A percentile compares a stretch with the other conserved stretches of the same genome.
Evolutionary conservation across 306 rosid genomes (phyloP).

Genomic region (Hippophae rhamnoides): DNA sequence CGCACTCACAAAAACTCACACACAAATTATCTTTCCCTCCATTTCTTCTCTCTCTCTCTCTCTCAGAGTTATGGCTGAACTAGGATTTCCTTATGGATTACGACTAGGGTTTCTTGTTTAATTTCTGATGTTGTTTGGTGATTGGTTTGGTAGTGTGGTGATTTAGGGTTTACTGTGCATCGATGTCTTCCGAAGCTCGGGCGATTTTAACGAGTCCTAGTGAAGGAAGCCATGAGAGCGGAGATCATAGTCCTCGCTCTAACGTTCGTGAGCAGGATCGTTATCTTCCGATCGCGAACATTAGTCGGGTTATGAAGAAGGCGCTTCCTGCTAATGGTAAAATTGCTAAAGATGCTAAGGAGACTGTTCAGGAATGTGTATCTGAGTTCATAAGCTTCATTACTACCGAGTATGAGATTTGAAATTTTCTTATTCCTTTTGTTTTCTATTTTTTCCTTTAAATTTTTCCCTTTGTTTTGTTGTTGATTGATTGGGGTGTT

Average conservation of each 20-base stretch:
- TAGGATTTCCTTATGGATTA: constrained; percentile 22
- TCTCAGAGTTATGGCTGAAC: constrained; percentile 17
- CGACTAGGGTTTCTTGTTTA: neutral
- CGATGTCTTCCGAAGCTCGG: constrained; percentile 67
- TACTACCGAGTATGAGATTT: constrained; percentile 68
- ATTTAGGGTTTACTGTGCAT: constrained; percentile 35
- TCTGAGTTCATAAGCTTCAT: constrained; percentile 95
- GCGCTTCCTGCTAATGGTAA: constrained; percentile 92
- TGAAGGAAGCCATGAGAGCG: constrained; percentile 81
- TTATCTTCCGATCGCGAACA: constrained; percentile 84
- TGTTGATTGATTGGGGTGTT: constrained; percentile 5
- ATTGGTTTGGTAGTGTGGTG: constrained; percentile 2
- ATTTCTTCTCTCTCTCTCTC: neutral
- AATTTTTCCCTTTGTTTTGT: neutral
- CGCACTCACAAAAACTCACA: constrained; percentile 1
- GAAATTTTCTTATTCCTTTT: neutral
- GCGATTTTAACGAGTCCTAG: constrained; percentile 45
- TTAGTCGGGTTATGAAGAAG: constrained; percentile 95
- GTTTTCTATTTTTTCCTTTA: neutral
- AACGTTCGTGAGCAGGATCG: constrained; percentile 87
- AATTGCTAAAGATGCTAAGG: constrained; percentile 92
- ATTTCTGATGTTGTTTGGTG: constrained; percentile 20
- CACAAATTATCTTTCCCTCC: neutral
- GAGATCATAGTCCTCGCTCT: constrained; percentile 89
- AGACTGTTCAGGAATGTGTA: constrained; percentile 92